phyloP scores from a whole-genome alignment of 768 basidiomycete genomes.

The Mycena capillaripes region DNA sequence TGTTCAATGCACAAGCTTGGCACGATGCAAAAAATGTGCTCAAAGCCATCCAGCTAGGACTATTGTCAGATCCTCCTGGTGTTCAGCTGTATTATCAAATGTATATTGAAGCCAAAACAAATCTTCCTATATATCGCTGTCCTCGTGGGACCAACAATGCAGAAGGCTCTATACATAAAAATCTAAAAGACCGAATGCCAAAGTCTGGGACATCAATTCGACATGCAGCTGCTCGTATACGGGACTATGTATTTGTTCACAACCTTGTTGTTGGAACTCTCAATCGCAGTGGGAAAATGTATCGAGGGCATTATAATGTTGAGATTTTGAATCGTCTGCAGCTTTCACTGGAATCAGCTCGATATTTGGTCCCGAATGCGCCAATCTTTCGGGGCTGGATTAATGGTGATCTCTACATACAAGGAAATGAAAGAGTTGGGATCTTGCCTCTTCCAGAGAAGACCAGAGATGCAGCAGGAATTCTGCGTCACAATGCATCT shows the following conservation, averaged over 20 bases:
- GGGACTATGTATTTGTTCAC: neutral
- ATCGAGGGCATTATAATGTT: conserved; percentile 18
- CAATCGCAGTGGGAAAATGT: conserved; percentile 7
- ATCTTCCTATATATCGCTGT: neutral
- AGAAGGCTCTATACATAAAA: conserved; percentile 9
- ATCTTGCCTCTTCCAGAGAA: conserved; percentile 2
- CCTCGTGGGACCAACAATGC: neutral
- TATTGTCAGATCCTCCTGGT: neutral
- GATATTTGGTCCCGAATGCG: neutral
- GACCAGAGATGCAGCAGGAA: neutral
- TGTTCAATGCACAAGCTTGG: no score
- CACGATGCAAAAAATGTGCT: no score
- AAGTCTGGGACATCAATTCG: conserved; percentile 14
- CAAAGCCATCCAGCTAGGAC: no score
- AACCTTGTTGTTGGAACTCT: conserved; percentile 21
- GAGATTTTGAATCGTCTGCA: neutral
- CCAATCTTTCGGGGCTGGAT: conserved; percentile 1
- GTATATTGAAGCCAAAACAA: neutral
- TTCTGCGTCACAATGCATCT: neutral
- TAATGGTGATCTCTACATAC: neutral
- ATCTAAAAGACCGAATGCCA: conserved; percentile 7
- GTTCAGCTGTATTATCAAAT: neutral
- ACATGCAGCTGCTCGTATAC: conserved; percentile 11
- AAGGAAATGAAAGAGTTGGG: neutral
- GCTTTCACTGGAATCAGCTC: neutral